Conservation (phyloP, 352 stramenopile species). For the Phytopythium boreale region DNA sequence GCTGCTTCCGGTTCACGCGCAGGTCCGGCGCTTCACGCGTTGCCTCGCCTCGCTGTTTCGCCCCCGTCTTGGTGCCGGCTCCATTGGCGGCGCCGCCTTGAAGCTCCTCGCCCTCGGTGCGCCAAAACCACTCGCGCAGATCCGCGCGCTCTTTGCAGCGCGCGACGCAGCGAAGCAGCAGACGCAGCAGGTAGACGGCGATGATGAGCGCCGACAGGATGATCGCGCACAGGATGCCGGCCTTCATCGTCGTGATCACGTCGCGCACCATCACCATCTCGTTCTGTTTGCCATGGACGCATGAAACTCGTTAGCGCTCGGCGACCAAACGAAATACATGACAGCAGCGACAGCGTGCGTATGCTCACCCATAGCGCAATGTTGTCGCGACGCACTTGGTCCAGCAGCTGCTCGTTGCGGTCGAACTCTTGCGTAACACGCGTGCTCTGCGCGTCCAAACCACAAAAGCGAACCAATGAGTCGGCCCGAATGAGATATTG, state of each 20-base stretch:
- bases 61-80: constrained; percentile 9
- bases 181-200: constrained; percentile 61
- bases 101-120: constrained; percentile 31
- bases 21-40: constrained; percentile 22
- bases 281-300: constrained; percentile 26
- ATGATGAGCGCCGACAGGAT: constrained; percentile 71
- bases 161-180: constrained; percentile 66
- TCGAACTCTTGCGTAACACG: constrained; percentile 30
- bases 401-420: constrained; percentile 31
- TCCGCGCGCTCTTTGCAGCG: constrained; percentile 72
- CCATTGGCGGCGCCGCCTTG: constrained; percentile 8
- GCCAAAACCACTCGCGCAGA: constrained; percentile 76
- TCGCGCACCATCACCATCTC: constrained; percentile 77
- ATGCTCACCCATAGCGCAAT: constrained; percentile 43
- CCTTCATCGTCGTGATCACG: constrained; percentile 88
- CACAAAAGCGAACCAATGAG: not conserved
- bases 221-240: constrained; percentile 70
- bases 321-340: not conserved
- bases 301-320: not conserved
- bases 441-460: constrained; percentile 25
- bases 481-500: not conserved
- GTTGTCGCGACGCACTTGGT: constrained; percentile 45
- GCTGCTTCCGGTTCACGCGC: constrained; percentile 65
- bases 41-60: constrained; percentile 4
- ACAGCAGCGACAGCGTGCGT: not conserved